A percentile compares a stretch with the other conserved stretches of the same genome.
phyloP scores from a whole-genome alignment of 768 basidiomycete species.

The Chlorophyllum brunneum region DNA sequence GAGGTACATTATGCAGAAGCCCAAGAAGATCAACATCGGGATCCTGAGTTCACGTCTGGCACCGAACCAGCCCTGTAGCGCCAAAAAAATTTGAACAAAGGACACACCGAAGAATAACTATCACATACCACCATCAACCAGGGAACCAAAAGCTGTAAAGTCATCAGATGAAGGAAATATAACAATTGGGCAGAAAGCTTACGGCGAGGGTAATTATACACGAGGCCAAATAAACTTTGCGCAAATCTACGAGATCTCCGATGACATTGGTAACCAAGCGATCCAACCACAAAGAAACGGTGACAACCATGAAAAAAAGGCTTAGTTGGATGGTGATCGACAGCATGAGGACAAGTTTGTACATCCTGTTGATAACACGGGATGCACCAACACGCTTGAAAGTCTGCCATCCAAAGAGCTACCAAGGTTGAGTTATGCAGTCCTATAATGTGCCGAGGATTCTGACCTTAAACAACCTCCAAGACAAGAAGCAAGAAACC shows the following conservation, averaged over 20 bases:
- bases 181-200: conserved; percentile 26
- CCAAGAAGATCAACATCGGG: conserved; percentile 61
- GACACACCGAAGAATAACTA: not conserved
- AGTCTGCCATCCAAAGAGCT: conserved; percentile 75
- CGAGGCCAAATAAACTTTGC: conserved; percentile 48
- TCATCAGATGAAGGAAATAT: conserved; percentile 4
- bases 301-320: conserved; percentile 69
- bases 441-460: not conserved
- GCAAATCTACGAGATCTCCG: conserved; percentile 43
- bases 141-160: conserved; percentile 39
- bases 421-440: conserved; percentile 30
- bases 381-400: conserved; percentile 85
- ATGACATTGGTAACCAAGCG: conserved; percentile 67
- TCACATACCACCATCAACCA: conserved; percentile 60
- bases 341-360: conserved; percentile 65
- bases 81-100: conserved; percentile 9
- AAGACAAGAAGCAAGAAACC: conserved; percentile 61
- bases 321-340: conserved; percentile 75
- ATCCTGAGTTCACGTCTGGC: conserved; percentile 61
- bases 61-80: conserved; percentile 70
- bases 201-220: conserved; percentile 58
- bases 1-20: conserved; percentile 56
- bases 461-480: conserved; percentile 68
- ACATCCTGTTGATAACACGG: conserved; percentile 65
- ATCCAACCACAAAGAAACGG: conserved; percentile 75